Base-by-base conservation (phyloP, 2,329 filamentous ascomycete genomes). In the Phialophora macrospora region DNA sequence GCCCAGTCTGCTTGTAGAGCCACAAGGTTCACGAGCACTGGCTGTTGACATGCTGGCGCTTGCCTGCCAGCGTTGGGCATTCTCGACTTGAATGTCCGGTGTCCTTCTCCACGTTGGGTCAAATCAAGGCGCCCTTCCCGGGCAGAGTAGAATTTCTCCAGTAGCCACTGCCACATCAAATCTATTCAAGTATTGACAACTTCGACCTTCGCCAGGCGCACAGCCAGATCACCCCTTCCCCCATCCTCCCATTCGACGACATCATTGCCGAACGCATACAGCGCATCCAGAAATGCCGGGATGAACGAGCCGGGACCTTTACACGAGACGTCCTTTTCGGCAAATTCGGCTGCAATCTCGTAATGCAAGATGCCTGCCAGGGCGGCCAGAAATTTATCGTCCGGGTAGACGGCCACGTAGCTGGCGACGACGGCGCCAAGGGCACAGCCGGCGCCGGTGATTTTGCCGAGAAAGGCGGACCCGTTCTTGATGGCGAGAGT, bases 261-360 rank as follows among this genome's bases (percentile, higher is more conserved):
- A 34, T 80, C 80, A 69, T 79, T 80, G 62, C 85, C 77, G 32
- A 83, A 72, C 3, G 63, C 56, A 69, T 83, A 85, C 58, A 90
- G 74, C 74, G 85, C 90, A 72, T 98, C 94, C 49, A 97, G 80
- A 73, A 97, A 93, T 0, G 89, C 89, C 0, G 92, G 90, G 12
- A 96, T 88, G 80, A 97, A 97, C 0, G 88, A 92, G 0, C 94
- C 94, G 0, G 94, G 93, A 0, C 94, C 94, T 65, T 82, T 83
- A 2, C 95, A 91, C 68, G 88, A 84, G 0, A 80, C 77, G 60
- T 87, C 80, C 8, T 66, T 65, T 1, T 81, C 84, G n/a, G 87
- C 87, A n/a, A 80, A 78, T 79, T 94, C 89, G 0, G 92, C 91
- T 1, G 88, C 88, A 69, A 90, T 85, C 75, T 95, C 93, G 75